Base-by-base conservation (phyloP, 2,329 filamentous ascomycete species). In the Fusarium longipes region DNA sequence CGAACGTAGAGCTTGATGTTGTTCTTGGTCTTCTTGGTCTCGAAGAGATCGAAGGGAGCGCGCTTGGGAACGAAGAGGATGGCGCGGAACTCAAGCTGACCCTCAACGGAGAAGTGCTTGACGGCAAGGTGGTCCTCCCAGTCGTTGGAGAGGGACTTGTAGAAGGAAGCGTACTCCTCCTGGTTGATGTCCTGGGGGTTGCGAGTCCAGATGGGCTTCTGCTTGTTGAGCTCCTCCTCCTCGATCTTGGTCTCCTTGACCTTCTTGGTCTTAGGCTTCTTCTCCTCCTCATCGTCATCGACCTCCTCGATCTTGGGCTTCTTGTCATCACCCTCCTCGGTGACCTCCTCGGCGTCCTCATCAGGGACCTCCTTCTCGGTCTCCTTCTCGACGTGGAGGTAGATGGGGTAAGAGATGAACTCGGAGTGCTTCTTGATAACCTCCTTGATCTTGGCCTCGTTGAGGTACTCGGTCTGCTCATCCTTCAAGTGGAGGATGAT, bases 11-110 rank as follows among this genome's bases (percentile, higher is more conserved):
- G 91, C 91, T 99, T 99, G 90, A 99, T 98, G 92, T 99, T 99
- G 92, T 98, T 99, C 93, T 99, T 99, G 80, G 95, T 97, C 92
- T 97, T 97, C 93, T 99, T 99, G 81, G 95, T 97, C 92, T 99
- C 96, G 82, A 99, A 99, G 68, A 99, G 92, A 80, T 99, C 96
- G 83, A 99, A 99, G 77, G 96, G 96, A 82, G 96, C 96, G 78
- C 96, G 95, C 93, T 99, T 98, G 81, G 96, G 96, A 56, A 99
- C 95, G 87, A 96, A 99, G 81, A 99, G 93, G 83, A 99, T 97
- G 73, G 96, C 96, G 73, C 95, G 95, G 93, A 99, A 99, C 86
- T 99, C 96, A 74, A 99, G 94, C 87, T 98, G 96, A 90, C 96
- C 96, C 88, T 99, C 96, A 71, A 99, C 96, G 70, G 96, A 99